Conservation (phyloP, 2,329 filamentous ascomycete genomes). For the Ophiostoma sp. region DNA sequence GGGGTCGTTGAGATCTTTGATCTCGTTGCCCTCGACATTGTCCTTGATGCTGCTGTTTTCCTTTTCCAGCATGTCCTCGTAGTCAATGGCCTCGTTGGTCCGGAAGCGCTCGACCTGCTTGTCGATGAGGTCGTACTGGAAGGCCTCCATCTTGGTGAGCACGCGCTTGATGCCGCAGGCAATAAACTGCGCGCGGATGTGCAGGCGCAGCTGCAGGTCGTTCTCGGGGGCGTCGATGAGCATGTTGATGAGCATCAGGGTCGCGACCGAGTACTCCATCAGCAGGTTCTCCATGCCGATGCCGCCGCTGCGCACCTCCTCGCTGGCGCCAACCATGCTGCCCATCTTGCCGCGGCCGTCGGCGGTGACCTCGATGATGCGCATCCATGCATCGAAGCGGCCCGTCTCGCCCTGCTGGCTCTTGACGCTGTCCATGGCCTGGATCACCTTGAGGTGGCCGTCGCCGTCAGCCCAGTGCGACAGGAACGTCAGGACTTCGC, state of each 20-base stretch:
- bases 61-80: conserved; percentile 90
- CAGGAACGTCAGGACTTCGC: conserved; percentile 91
- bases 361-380: conserved; percentile 92
- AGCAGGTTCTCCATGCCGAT: conserved; percentile 98
- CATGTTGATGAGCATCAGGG: conserved; percentile 93
- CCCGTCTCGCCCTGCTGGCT: conserved; percentile 84
- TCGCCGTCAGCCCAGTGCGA: conserved; percentile 86
- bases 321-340: conserved; percentile 90
- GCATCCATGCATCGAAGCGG: conserved; percentile 97
- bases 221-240: conserved; percentile 84
- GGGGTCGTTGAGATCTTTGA: conserved; percentile 89
- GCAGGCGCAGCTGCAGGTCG: conserved; percentile 85
- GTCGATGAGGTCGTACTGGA: conserved; percentile 97
- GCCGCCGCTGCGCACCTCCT: conserved; percentile 90
- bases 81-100: conserved; percentile 93
- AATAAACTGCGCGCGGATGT: conserved; percentile 92
- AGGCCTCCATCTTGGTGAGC: conserved; percentile 92
- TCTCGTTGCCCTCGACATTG: conserved; percentile 67
- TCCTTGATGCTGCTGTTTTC: conserved; percentile 90
- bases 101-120: conserved; percentile 95
- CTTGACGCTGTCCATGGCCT: conserved; percentile 89
- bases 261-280: conserved; percentile 97
- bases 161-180: conserved; percentile 93
- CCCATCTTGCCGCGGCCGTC: conserved; percentile 99
- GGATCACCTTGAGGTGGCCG: conserved; percentile 88